Percentiles rank a stretch among this genome's conserved stretches.
phyloP scores from a whole-genome alignment of 2,329 filamentous ascomycete genomes.

The Penicillium brasilianum region DNA sequence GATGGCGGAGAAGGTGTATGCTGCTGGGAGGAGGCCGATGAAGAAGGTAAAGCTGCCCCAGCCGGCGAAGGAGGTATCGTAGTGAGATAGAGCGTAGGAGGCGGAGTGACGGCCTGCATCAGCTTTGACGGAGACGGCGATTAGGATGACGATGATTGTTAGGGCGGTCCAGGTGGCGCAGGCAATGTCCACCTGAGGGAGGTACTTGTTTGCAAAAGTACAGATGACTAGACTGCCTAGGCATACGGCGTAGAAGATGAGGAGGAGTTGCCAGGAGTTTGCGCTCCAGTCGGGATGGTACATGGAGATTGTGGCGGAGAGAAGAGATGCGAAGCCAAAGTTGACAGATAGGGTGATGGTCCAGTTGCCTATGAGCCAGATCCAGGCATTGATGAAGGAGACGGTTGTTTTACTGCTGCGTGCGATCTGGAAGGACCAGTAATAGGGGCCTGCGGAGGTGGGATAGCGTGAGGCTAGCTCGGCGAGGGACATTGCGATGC shows the following conservation, averaged over 20 bases:
- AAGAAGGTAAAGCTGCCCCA: constrained; percentile 67
- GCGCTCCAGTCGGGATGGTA: constrained; percentile 60
- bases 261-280: constrained; percentile 68
- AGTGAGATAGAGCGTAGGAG: constrained; percentile 60
- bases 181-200: constrained; percentile 66
- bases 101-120: constrained; percentile 59
- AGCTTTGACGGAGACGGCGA: constrained; percentile 61
- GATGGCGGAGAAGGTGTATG: constrained; percentile 64
- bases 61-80: constrained; percentile 61
- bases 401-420: constrained; percentile 51
- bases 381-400: constrained; percentile 60
- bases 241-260: constrained; percentile 73
- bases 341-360: constrained; percentile 51
- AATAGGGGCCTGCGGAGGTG: constrained; percentile 59
- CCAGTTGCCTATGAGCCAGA: constrained; percentile 33
- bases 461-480: constrained; percentile 60
- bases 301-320: constrained; percentile 58
- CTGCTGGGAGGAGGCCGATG: constrained; percentile 64
- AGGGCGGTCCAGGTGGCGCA: constrained; percentile 62
- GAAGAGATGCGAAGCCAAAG: constrained; percentile 61
- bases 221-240: constrained; percentile 69
- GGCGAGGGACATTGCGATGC: constrained; percentile 56
- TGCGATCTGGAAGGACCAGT: constrained; percentile 59
- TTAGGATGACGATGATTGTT: constrained; percentile 62
- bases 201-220: constrained; percentile 68